Base-by-base conservation (phyloP, 129 eudicot species). In the Deinandra increscens region DNA sequence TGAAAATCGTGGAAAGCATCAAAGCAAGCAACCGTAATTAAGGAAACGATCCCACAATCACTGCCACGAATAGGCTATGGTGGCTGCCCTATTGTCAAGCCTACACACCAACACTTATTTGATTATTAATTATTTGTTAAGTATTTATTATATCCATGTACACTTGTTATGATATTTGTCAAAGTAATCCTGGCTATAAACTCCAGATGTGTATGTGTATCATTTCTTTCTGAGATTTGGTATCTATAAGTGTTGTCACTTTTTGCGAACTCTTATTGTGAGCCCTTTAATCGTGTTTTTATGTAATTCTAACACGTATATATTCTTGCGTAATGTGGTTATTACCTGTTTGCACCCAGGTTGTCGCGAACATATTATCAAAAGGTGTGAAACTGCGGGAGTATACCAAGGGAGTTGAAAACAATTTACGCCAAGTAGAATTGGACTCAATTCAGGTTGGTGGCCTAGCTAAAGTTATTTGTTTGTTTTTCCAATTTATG, bases 341-440 rank as follows among this genome's bases (percentile, higher is more conserved):
- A 19, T 68, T 42, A 29, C 33, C 66, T 72, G 14, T 68, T 69
- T 63, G 60, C 41, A 17, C 15, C 58, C 72, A 93, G 98, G 97
- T 89, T 41, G 98, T 93, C 39, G 87, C 98, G 22, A 89, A 83
- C 72, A 93, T 93, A 78, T 80, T 93, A 75, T 89, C 98, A 26
- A 89, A 93, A 79, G 98, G 98, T 19, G 86, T 87, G 60, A 86
- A 74, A 80, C 62, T 89, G 79, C 88, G 98, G 42, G 98, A 93
- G 53, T 87, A 93, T 74, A 89, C 98, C 7, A 93, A 89, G 81
- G 96, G 90, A 50, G 98, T 93, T 68, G 98, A 93, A 77, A 89
- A 89, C 83, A 89, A 93, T 79, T 73, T 93, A 70, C 91, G 98
- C 36, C 88, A 93, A 82, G 88, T 79, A 67, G 98, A 93, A 71